Percentiles rank a stretch among this genome's conserved stretches.
These are phyloP conservation scores for Trichoderma sp. DNA, from an alignment of 2,329 filamentous ascomycete genomes.

Conservation along the genomic window DNA sequence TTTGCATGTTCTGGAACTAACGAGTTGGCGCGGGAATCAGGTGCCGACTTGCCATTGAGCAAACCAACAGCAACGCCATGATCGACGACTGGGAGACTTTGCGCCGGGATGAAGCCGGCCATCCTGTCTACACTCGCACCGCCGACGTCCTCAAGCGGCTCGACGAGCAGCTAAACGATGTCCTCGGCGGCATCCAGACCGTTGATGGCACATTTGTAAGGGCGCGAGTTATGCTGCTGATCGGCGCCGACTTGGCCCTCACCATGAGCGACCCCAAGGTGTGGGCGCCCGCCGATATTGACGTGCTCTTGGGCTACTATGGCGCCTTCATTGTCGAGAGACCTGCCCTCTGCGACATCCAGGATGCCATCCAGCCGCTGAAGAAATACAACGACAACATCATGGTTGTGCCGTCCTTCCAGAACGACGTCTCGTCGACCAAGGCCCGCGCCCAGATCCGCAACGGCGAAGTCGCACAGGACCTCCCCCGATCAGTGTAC, in stretches of 20 bases:
- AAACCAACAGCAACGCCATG: constrained; percentile 76
- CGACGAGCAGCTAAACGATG: constrained; percentile 78
- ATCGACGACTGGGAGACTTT: constrained; percentile 80
- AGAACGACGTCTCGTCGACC: constrained; percentile 78
- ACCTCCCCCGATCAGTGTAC: constrained; percentile 70
- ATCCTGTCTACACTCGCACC: constrained; percentile 81
- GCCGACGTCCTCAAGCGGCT: constrained; percentile 86
- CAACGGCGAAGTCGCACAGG: constrained; percentile 76
- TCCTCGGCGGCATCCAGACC: constrained; percentile 73
- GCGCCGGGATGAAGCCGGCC: constrained; percentile 45
- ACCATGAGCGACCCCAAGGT: constrained; percentile 72
- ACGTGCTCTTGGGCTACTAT: constrained; percentile 80
- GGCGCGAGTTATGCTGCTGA: constrained; percentile 75
- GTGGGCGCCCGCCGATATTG: constrained; percentile 79
- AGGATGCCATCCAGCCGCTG: constrained; percentile 76
- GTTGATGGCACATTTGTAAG: constrained; percentile 63
- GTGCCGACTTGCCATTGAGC: constrained; percentile 73
- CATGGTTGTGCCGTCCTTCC: constrained; percentile 80
- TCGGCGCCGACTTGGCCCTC: constrained; percentile 71
- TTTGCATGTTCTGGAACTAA: not conserved
- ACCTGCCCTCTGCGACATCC: constrained; percentile 74
- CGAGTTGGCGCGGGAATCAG: not conserved
- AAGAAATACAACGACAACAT: constrained; percentile 80
- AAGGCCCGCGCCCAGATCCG: constrained; percentile 78
- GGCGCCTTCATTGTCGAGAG: constrained; percentile 81